Conservation (phyloP, 75 land plant genomes). For the Larix kaempferi region DNA sequence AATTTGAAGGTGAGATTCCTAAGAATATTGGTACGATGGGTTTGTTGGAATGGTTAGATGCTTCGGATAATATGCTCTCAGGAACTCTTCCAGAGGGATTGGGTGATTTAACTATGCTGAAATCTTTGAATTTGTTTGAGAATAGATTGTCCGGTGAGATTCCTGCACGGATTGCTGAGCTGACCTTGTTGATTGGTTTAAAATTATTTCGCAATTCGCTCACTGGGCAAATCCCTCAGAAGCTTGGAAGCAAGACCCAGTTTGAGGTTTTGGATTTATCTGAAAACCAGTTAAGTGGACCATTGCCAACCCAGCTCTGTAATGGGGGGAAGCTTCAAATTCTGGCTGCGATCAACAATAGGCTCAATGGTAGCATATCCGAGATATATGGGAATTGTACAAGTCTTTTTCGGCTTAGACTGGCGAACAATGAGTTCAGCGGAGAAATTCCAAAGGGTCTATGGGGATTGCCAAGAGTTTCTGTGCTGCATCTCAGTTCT, state of each 20-base stretch:
- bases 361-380: slow-evolving; percentile 28
- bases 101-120: neutral
- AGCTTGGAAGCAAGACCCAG: slow-evolving; percentile 15
- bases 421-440: slow-evolving; percentile 20
- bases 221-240: slow-evolving; percentile 23
- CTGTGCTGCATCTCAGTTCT: slow-evolving; percentile 11
- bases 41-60: slow-evolving; percentile 11
- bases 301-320: slow-evolving; percentile 39
- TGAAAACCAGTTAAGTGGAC: slow-evolving; percentile 20
- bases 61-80: slow-evolving; percentile 42
- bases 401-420: slow-evolving; percentile 22
- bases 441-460: slow-evolving; percentile 35
- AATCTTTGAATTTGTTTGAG: slow-evolving; percentile 13
- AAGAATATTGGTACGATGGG: slow-evolving; percentile 19
- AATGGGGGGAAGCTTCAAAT: slow-evolving; percentile 20
- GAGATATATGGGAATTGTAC: slow-evolving; percentile 23
- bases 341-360: slow-evolving; percentile 26
- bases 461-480: slow-evolving; percentile 24
- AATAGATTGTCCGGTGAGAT: slow-evolving; percentile 28
- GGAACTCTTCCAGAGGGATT: slow-evolving; percentile 8
- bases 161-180: slow-evolving; percentile 16
- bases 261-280: slow-evolving; percentile 29
- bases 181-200: slow-evolving; percentile 6
- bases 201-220: slow-evolving; percentile 14
- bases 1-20: slow-evolving; percentile 43